Base-by-base conservation (phyloP, 2,329 filamentous ascomycete genomes). In the Plectosphaerella sp. region DNA sequence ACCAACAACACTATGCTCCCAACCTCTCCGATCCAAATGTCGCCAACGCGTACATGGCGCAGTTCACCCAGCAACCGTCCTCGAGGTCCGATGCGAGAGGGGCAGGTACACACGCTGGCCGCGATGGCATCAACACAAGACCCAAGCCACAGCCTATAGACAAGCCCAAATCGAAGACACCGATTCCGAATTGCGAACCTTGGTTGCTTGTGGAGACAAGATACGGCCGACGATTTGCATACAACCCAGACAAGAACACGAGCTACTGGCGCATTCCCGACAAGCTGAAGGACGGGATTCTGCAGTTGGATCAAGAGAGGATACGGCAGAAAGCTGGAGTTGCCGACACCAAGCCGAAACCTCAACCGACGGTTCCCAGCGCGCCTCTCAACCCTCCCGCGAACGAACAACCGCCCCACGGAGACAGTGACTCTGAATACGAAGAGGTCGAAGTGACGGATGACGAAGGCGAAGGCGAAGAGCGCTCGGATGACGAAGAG, bases 181-280 rank as follows among this genome's bases (percentile, higher is more conserved):
- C 78, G 6, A 94, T 99, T 45, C 91, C 91, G 0, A 87, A 87
- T 3, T 89, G 84, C 61, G 86, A 88, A 60, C 89, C 91, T 15
- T 99, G 94, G 94, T 72, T 96, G 0, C 75, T 99, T 4, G 90
- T 99, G n/a, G 89, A 88, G 65, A 99, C 94, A 1, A 97, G 91
- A 65, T 84, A 93, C 56, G 89, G 90, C 20, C 80, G 94, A 52
- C 82, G 92, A 49, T 99, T 99, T 64, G 91, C 92, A 3, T 89
- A 96, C 73, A 96, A 99, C 60, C 82, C 86, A 0, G 80, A 81
- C 50, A 96, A 93, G 58, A 89, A 93, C 37, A 80, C 91, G 59
- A 97, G 92, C 68, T 91, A 91, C 68, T 99, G 95, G 94, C 91
- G 91, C 62, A 94, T 97, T 61, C 94, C 94, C 0, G 83, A 90